Base-by-base conservation (phyloP, 805 yeast species). In the Myxozyma neotropica region DNA sequence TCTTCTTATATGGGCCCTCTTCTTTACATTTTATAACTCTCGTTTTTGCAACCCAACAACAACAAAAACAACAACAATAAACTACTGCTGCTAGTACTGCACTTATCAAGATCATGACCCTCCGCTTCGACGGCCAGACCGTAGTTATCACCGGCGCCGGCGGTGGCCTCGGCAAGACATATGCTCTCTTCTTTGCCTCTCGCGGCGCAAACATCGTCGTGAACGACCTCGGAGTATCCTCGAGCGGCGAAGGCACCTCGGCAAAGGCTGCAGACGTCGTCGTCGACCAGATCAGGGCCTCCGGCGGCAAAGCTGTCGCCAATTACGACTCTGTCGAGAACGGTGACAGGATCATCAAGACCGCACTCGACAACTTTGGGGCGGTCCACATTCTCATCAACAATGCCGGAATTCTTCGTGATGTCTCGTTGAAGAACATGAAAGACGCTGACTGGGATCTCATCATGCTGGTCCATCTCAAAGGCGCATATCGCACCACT, bases 101-200 rank as follows among this genome's bases (percentile, higher is more conserved):
- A n/a, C n/a, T n/a, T 19, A 23, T 29, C 33, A 38, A 19, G 21
- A 3, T 5, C 46, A 21, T 54, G 57, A 3, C 45, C 23, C 57
- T 86, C 26, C 71, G 78, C 38, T 89, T 86, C 70, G 87, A 89
- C 69, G 90, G 85, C 68, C 86, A 88, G 73, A 97, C 93, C 45
- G 97, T 93, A 35, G 84, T 93, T 58, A 85, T 93, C 72, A 93
- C 97, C 51, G 99, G 99, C 35, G 94, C 97, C 49, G 99, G 99
- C 65, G 98, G 97, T 67, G 99, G 98, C 19, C 81, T 93, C 46
- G 99, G 99, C 24, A 88, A 81, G 69, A 84, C 84, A 50, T 93
- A 93, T 74, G 96, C 97, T 4, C 76, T 90, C 33, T 90, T 87
- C 68, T 93, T 81, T 75, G 98, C 96, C 44, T 78, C 84, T 59